These are phyloP conservation scores for Pythium volutum DNA, from an alignment of 352 stramenopile species.

Conservation along the genomic window DNA sequence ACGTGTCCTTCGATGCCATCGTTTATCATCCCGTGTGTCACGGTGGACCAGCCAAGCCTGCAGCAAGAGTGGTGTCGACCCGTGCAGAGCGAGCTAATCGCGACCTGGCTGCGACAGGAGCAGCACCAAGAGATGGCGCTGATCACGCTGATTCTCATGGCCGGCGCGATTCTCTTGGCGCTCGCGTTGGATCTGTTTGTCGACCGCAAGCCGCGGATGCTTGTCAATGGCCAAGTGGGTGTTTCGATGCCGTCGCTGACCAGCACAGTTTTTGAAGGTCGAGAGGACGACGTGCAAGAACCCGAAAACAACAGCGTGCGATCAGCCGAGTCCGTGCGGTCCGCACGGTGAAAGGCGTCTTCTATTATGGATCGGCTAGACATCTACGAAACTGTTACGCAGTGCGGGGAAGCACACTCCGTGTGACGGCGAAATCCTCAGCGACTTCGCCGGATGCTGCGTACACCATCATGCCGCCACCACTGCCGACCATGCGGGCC, in stretches of 20 bases:
- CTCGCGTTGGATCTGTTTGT: constrained; percentile 33
- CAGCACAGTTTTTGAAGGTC: constrained; percentile 27
- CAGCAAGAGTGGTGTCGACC: constrained; percentile 33
- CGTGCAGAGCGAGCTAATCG: constrained; percentile 20
- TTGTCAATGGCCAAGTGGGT: constrained; percentile 10
- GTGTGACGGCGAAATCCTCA: constrained; percentile 47
- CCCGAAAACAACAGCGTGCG: constrained; percentile 3
- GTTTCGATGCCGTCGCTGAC: constrained; percentile 23
- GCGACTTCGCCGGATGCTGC: constrained; percentile 50
- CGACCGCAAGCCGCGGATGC: constrained; percentile 24
- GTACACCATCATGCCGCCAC: constrained; percentile 76
- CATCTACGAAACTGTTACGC: background rate
- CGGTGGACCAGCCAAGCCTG: constrained; percentile 13
- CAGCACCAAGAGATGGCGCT: constrained; percentile 28
- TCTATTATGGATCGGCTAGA: background rate
- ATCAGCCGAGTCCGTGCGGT: constrained; percentile 10
- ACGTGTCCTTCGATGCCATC: constrained; percentile 20
- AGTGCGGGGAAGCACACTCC: constrained; percentile 34
- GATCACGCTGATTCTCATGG: constrained; percentile 29
- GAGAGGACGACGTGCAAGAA: background rate
- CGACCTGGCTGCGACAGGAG: constrained; percentile 29
- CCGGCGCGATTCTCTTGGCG: constrained; percentile 25
- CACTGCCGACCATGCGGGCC: constrained; percentile 29
- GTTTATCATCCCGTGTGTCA: constrained; percentile 27
- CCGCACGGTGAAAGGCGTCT: background rate